Conservation (phyloP, 1,284 basidiomycete species). For the Malassezia cuniculi region DNA sequence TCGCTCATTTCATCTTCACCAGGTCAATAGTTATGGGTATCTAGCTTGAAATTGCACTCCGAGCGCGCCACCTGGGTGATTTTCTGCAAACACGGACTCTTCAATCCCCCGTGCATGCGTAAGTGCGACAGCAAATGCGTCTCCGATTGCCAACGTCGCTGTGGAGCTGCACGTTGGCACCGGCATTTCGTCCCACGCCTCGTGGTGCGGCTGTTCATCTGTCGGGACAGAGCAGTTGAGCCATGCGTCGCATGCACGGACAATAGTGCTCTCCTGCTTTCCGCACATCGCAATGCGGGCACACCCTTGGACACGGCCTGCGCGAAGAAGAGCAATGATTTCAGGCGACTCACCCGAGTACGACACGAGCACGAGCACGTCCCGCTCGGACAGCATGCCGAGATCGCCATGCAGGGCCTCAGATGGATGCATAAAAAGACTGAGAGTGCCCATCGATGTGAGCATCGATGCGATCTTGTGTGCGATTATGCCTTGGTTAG, state of each 20-base stretch:
- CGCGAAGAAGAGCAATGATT: constrained; percentile 42
- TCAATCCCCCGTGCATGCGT: constrained; percentile 27
- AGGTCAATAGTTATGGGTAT: background rate
- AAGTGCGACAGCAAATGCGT: constrained; percentile 42
- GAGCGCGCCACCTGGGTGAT: constrained; percentile 46
- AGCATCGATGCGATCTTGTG: constrained; percentile 35
- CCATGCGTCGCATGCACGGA: constrained; percentile 40
- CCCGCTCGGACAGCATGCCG: constrained; percentile 41
- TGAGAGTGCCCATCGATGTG: constrained; percentile 41
- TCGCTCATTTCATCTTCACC: constrained; percentile 15
- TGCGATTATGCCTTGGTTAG: constrained; percentile 23
- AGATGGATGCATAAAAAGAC: constrained; percentile 45
- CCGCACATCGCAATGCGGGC: constrained; percentile 44
- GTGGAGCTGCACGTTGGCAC: constrained; percentile 46
- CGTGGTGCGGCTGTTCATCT: constrained; percentile 3
- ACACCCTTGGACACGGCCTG: constrained; percentile 35
- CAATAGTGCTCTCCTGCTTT: constrained; percentile 37
- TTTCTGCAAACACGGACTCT: constrained; percentile 31
- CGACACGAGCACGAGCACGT: constrained; percentile 45
- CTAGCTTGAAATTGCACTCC: constrained; percentile 23
- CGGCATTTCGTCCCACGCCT: constrained; percentile 33
- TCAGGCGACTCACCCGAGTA: constrained; percentile 46
- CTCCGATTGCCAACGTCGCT: constrained; percentile 46
- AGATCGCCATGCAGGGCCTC: constrained; percentile 47
- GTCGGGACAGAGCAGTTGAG: constrained; percentile 26